A percentile compares a stretch with the other conserved stretches of the same genome.
These are phyloP conservation scores for Sugiyamaella xylanicola DNA, from an alignment of 1,139 yeast genomes.

Conservation along the genomic window DNA sequence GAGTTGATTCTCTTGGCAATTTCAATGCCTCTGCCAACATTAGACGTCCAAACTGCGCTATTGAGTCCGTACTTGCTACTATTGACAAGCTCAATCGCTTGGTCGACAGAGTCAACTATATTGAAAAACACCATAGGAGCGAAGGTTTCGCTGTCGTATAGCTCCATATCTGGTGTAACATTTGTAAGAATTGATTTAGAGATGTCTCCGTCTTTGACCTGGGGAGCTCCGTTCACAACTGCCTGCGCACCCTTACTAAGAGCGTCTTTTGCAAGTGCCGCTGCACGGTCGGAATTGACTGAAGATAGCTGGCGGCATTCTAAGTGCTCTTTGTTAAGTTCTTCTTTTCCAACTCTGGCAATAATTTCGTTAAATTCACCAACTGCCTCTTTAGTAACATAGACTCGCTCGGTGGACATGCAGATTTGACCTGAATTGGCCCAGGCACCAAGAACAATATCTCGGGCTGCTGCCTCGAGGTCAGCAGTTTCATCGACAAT, in stretches of 20 bases:
- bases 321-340: constrained; percentile 11
- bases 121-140: constrained; percentile 52
- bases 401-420: constrained; percentile 77
- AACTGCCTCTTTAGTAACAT: constrained; percentile 62
- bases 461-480: constrained; percentile 56
- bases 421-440: constrained; percentile 89
- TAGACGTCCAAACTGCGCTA: constrained; percentile 50
- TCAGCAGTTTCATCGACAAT: constrained; percentile 77
- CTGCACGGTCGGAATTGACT: constrained; percentile 38
- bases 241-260: constrained; percentile 47
- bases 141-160: constrained; percentile 48
- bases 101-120: constrained; percentile 38
- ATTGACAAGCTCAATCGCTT: constrained; percentile 43
- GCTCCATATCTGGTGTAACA: constrained; percentile 44
- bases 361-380: constrained; percentile 57
- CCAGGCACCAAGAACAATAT: constrained; percentile 73
- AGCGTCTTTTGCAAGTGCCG: constrained; percentile 47
- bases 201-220: constrained; percentile 36
- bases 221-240: constrained; percentile 18
- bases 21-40: constrained; percentile 45
- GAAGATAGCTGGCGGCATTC: constrained; percentile 40
- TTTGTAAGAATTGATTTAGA: constrained; percentile 41
- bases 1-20: constrained; percentile 46
- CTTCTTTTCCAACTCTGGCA: constrained; percentile 3
- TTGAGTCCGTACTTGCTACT: constrained; percentile 47